phyloP scores from a whole-genome alignment of 306 rosid species.

The Inga laurina region DNA sequence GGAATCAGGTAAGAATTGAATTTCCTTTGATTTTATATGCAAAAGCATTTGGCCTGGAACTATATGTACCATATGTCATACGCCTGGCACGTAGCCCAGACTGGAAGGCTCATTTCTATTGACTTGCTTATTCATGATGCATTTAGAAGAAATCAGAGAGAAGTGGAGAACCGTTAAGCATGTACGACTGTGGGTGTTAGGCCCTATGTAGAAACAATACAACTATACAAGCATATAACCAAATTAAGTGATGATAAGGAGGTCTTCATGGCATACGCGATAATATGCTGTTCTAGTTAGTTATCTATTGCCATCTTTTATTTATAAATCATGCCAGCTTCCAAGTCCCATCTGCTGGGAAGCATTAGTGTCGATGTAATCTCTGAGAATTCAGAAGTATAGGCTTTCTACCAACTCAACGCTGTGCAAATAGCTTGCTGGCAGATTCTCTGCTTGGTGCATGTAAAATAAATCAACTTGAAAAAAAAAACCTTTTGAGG shows the following conservation, averaged over 20 bases:
- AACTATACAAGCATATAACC: background rate
- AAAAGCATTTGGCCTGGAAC: background rate
- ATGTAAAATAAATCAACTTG: background rate
- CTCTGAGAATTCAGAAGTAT: background rate
- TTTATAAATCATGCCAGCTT: background rate
- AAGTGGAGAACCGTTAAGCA: background rate
- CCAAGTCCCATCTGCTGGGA: background rate
- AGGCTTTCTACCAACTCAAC: background rate
- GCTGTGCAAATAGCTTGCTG: background rate
- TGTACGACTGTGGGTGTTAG: background rate
- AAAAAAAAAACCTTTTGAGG: background rate
- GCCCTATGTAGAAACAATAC: background rate
- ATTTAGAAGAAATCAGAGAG: background rate
- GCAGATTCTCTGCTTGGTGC: background rate
- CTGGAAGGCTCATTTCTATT: background rate
- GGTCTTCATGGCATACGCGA: background rate
- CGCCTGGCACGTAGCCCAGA: background rate
- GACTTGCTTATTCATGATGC: background rate
- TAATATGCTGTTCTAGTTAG: background rate
- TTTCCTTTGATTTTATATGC: background rate
- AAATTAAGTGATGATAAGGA: background rate
- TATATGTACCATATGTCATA: conserved; percentile 12
- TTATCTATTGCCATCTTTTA: background rate
- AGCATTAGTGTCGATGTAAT: background rate
- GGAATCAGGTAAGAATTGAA: conserved; percentile 70